These are phyloP conservation scores for Microdochium bolleyi DNA, from an alignment of 2,329 filamentous ascomycete species.

Conservation along the genomic window DNA sequence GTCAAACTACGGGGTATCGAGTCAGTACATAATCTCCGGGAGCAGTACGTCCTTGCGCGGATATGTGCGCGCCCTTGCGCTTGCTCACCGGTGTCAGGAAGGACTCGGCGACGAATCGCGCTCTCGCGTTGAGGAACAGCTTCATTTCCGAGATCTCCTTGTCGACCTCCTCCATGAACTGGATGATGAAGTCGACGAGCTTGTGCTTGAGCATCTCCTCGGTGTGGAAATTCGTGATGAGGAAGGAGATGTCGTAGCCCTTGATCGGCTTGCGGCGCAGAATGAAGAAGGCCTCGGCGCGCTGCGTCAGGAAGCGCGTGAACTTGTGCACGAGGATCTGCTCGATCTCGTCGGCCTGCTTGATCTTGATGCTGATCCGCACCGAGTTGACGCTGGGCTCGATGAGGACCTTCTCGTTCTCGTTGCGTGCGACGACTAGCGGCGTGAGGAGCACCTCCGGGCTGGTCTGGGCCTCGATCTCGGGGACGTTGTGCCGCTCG, in stretches of 20 bases:
- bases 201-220: slow-evolving; percentile 99
- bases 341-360: slow-evolving; percentile 98
- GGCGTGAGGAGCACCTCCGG: slow-evolving; percentile 92
- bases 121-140: slow-evolving; percentile 94
- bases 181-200: slow-evolving; percentile 96
- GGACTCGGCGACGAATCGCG: slow-evolving; percentile 95
- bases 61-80: too few relatives aligned
- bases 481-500: slow-evolving; percentile 95
- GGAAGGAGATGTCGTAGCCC: slow-evolving; percentile 98
- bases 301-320: slow-evolving; percentile 89
- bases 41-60: too few relatives aligned
- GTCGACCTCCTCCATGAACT: slow-evolving; percentile 99
- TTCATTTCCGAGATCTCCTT: slow-evolving; percentile 99
- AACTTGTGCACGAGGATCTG: slow-evolving; percentile 98
- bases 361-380: slow-evolving; percentile 96
- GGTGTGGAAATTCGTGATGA: slow-evolving; percentile 98
- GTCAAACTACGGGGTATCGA: too few relatives aligned
- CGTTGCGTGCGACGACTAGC: slow-evolving; percentile 84
- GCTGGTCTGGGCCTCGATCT: slow-evolving; percentile 87
- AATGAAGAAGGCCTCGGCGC: slow-evolving; percentile 96
- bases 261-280: slow-evolving; percentile 90
- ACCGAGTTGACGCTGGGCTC: slow-evolving; percentile 97
- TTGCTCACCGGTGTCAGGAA: slow-evolving; percentile 80
- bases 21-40: too few relatives aligned
- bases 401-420: slow-evolving; percentile 93